A percentile compares a stretch with the other conserved stretches of the same genome.
phyloP scores from a whole-genome alignment of 169 alveolate species.

The Cyclospora cayetanensis region DNA sequence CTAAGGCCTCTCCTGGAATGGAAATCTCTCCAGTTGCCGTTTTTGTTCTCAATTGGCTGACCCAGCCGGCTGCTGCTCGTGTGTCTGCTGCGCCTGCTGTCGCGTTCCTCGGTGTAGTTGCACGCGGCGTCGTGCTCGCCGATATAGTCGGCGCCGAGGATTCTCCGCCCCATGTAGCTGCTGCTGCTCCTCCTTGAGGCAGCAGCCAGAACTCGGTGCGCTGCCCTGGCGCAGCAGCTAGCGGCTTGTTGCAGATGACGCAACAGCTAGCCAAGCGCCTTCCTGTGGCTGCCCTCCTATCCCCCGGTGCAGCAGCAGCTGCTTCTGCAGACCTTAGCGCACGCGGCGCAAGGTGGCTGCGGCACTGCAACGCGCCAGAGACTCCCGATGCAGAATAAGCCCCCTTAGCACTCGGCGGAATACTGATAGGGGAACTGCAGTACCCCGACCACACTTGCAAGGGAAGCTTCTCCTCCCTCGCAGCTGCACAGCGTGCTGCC shows the following conservation, averaged over 20 bases:
- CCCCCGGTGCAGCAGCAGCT: background rate
- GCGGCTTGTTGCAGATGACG: conserved; percentile 4
- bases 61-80: background rate
- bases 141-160: background rate
- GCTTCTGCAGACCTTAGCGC: conserved; percentile 23
- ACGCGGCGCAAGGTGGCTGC: no score
- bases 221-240: background rate
- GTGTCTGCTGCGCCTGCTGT: background rate
- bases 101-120: background rate
- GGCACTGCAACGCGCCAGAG: no score
- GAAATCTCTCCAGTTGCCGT: no score
- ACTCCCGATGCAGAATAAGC: no score
- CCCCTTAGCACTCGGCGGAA: background rate
- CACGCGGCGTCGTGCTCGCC: background rate
- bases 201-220: background rate
- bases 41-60: no score
- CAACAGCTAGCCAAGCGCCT: background rate
- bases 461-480: background rate
- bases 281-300: background rate
- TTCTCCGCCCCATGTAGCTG: background rate
- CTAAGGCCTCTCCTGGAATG: no score
- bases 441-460: background rate
- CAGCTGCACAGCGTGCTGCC: conserved; percentile 22
- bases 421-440: background rate
- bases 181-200: no score